These are phyloP conservation scores for Fragaria vesca DNA, from an alignment of 306 rosid species.

Conservation along the genomic window DNA sequence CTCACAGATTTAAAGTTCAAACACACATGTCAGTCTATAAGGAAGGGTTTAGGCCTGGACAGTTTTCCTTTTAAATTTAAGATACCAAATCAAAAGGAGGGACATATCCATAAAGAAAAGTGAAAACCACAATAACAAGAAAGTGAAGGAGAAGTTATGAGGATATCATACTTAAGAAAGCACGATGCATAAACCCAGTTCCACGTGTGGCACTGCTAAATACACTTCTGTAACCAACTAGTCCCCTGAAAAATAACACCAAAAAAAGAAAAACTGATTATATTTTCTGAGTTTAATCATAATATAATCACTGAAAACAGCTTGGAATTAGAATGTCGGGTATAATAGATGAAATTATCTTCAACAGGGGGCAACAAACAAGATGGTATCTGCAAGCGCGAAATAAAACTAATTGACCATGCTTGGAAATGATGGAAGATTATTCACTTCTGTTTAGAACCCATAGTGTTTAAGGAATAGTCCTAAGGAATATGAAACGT, in stretches of 20 bases:
- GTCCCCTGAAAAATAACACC: constrained; percentile 63
- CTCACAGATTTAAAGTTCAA: not conserved
- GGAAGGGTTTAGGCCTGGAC: not conserved
- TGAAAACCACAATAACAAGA: not conserved
- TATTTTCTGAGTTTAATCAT: not conserved
- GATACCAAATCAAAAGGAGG: not conserved
- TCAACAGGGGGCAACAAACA: not conserved
- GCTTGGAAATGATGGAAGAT: not conserved
- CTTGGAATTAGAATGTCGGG: not conserved
- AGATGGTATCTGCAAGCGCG: not conserved
- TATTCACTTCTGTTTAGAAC: too few relatives aligned
- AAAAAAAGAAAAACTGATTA: not conserved
- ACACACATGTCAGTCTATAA: not conserved
- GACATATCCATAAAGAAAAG: not conserved
- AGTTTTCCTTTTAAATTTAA: not conserved
- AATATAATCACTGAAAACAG: not conserved
- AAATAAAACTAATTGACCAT: not conserved
- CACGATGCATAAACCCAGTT: constrained; percentile 99
- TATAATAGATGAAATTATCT: not conserved
- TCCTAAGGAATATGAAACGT: not conserved
- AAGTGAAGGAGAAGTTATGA: not conserved
- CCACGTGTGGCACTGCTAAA: constrained; percentile 99
- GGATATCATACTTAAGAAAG: constrained; percentile 69
- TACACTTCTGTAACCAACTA: constrained; percentile 97
- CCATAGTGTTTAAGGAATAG: not conserved